These are phyloP conservation scores for Luffa acutangula DNA, from an alignment of 306 rosid species.

Conservation along the genomic window DNA sequence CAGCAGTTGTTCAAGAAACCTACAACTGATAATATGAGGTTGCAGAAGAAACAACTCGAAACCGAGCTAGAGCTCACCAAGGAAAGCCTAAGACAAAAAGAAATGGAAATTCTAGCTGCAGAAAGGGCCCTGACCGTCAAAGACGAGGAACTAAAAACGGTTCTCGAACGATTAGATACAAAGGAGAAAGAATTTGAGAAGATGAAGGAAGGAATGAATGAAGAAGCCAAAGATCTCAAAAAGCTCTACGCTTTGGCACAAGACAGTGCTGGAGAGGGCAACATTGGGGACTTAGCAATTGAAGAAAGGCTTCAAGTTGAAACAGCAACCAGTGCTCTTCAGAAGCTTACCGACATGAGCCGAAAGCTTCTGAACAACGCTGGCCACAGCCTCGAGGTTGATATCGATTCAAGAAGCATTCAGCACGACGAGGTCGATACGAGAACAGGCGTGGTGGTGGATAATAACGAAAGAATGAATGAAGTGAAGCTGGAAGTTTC, in stretches of 20 bases:
- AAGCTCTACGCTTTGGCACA: constrained; percentile 48
- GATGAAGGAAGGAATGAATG: constrained; percentile 33
- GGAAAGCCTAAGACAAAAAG: constrained; percentile 53
- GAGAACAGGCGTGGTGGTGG: not conserved
- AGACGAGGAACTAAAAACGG: constrained; percentile 68
- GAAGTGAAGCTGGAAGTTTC: constrained; percentile 45
- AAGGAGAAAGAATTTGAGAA: constrained; percentile 48
- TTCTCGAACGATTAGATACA: constrained; percentile 43
- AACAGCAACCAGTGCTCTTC: constrained; percentile 75
- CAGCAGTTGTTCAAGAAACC: constrained; percentile 34
- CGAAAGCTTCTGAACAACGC: constrained; percentile 46
- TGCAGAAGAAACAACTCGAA: constrained; percentile 50
- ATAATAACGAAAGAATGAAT: constrained; percentile 17
- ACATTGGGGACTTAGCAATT: constrained; percentile 45
- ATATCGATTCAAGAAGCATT: constrained; percentile 14
- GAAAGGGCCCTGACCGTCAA: constrained; percentile 55
- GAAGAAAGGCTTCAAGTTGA: constrained; percentile 86
- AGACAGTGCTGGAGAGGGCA: constrained; percentile 42
- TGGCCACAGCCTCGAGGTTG: constrained; percentile 31
- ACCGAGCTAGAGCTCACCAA: constrained; percentile 53
- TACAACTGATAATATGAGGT: constrained; percentile 18
- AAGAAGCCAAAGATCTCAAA: constrained; percentile 47
- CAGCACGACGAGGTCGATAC: constrained; percentile 7
- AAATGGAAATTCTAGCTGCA: constrained; percentile 63
- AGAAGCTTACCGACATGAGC: constrained; percentile 54